phyloP scores from a whole-genome alignment of 148 eudicot species.

The Camellia sinensis region DNA sequence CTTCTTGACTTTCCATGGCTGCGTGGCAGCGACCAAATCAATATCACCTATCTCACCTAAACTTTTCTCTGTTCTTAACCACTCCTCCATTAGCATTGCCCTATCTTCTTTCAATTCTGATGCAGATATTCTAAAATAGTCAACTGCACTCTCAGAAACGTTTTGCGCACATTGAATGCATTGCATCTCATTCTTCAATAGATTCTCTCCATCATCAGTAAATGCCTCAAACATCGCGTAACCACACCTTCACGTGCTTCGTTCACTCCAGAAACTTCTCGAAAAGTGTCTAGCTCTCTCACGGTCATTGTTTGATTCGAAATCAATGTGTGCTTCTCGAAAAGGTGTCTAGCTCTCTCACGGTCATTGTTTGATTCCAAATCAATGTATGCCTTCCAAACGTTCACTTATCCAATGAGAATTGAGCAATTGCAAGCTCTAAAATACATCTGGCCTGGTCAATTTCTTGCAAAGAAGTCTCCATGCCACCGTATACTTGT shows the following conservation, averaged over 20 bases:
- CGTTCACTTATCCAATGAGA: slow-evolving; percentile 67
- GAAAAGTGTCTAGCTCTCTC: slow-evolving; percentile 66
- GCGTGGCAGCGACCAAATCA: slow-evolving; percentile 26
- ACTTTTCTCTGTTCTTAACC: slow-evolving; percentile 51
- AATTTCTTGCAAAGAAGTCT: slow-evolving; percentile 68
- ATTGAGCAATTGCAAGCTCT: slow-evolving; percentile 83
- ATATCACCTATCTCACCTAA: slow-evolving; percentile 70
- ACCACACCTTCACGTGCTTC: slow-evolving; percentile 74
- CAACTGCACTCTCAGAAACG: slow-evolving; percentile 64
- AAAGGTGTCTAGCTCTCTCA: slow-evolving; percentile 64
- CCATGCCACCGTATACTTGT: slow-evolving; percentile 12
- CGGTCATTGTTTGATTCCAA: slow-evolving; percentile 69
- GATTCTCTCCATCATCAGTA: slow-evolving; percentile 41
- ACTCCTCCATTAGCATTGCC: slow-evolving; percentile 74
- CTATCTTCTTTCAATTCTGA: slow-evolving; percentile 76
- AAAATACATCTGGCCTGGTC: slow-evolving; percentile 65
- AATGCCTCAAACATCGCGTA: slow-evolving; percentile 73
- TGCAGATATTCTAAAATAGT: slow-evolving; percentile 57
- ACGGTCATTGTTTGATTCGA: slow-evolving; percentile 64
- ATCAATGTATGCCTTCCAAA: slow-evolving; percentile 68
- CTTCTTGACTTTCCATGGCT: slow-evolving; percentile 3
- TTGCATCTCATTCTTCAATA: background rate
- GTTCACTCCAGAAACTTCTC: slow-evolving; percentile 77
- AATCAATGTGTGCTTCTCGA: slow-evolving; percentile 84
- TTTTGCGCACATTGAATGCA: slow-evolving; percentile 55